phyloP scores from a whole-genome alignment of 495 filamentous ascomycete genomes.

The Hyaloscypha finlandica region DNA sequence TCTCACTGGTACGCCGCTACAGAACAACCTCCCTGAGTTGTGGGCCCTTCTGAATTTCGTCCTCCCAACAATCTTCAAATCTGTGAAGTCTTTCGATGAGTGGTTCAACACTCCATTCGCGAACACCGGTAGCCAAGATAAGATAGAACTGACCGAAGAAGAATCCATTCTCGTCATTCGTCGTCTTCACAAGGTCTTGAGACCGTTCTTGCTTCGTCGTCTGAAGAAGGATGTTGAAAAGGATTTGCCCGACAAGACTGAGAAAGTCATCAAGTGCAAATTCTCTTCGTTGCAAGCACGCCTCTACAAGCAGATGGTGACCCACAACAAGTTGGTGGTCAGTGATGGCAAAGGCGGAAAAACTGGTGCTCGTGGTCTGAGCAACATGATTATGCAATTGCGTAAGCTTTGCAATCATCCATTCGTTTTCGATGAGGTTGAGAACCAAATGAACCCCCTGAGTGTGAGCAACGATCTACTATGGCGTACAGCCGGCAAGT shows the following conservation, averaged over 20 bases:
- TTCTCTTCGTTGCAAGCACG: constrained; percentile 93
- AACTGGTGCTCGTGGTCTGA: constrained; percentile 90
- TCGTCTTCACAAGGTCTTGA: constrained; percentile 95
- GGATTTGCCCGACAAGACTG: constrained; percentile 96
- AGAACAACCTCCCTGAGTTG: constrained; percentile 95
- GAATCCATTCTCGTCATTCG: constrained; percentile 97
- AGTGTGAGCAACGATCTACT: constrained; percentile 86
- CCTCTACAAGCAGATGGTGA: constrained; percentile 95
- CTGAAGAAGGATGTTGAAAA: constrained; percentile 99
- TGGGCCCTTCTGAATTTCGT: constrained; percentile 99
- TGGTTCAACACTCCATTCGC: constrained; percentile 99
- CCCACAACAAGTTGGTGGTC: constrained; percentile 88
- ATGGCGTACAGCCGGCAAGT: constrained; percentile 97
- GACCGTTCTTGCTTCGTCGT: constrained; percentile 96
- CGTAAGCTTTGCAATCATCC: constrained; percentile 99
- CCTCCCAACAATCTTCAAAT: constrained; percentile 98
- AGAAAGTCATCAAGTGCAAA: constrained; percentile 98
- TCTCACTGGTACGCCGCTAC: constrained; percentile 92
- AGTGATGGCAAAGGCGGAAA: constrained; percentile 95
- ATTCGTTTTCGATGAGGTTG: constrained; percentile 96
- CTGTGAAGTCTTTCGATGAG: constrained; percentile 97
- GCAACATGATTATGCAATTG: constrained; percentile 99
- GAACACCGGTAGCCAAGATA: constrained; percentile 95
- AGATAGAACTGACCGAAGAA: constrained; percentile 99
- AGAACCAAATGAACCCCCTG: constrained; percentile 94